These are phyloP conservation scores for Wallacemonas sp. DNA, from an alignment of 208 protist species.

Conservation along the genomic window DNA sequence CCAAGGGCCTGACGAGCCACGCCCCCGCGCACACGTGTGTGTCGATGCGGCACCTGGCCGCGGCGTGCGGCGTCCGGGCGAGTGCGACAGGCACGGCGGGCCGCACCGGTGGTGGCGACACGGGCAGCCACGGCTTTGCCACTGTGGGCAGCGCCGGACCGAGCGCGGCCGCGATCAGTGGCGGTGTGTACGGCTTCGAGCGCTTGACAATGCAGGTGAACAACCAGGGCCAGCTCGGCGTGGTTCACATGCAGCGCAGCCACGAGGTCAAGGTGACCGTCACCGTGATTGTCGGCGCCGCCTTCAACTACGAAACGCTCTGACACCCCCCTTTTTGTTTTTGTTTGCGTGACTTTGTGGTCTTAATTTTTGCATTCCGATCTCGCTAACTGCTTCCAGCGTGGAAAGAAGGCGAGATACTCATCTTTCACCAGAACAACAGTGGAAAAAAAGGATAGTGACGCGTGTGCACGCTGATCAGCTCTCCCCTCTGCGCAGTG, in stretches of 20 bases:
- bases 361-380: no score
- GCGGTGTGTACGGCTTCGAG: constrained; percentile 46
- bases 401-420: no score
- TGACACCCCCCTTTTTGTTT: neutral
- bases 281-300: constrained; percentile 62
- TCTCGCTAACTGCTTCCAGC: no score
- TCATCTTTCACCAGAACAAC: neutral
- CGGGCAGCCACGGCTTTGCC: neutral
- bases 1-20: neutral
- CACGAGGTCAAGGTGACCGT: constrained; percentile 69
- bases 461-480: no score
- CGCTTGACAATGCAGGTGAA: constrained; percentile 79
- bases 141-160: neutral
- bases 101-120: constrained; percentile 4
- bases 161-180: neutral
- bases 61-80: constrained; percentile 52
- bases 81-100: constrained; percentile 12
- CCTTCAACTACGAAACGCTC: constrained; percentile 31
- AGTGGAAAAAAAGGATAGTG: neutral
- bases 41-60: constrained; percentile 62
- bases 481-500: neutral
- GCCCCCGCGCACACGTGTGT: constrained; percentile 47
- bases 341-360: neutral
- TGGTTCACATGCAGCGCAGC: constrained; percentile 68
- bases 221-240: constrained; percentile 61